phyloP scores from a whole-genome alignment of 2,329 filamentous ascomycete genomes.

The Xylaria multiplex region DNA sequence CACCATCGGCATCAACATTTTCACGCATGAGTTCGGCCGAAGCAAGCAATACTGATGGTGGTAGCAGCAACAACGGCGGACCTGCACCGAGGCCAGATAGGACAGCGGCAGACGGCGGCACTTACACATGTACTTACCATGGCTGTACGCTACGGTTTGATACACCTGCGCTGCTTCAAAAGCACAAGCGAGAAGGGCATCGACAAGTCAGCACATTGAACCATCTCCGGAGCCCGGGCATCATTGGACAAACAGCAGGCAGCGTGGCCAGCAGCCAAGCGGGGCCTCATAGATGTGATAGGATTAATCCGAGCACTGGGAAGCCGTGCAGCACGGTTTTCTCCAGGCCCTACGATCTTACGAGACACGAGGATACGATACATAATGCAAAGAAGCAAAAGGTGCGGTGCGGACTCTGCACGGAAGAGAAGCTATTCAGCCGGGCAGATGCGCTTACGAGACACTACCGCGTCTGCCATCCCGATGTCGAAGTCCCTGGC shows the following conservation, averaged over 20 bases:
- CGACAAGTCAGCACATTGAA: constrained; percentile 72
- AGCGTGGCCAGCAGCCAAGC: constrained; percentile 82
- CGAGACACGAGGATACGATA: constrained; percentile 95
- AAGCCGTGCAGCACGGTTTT: constrained; percentile 96
- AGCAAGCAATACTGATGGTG: constrained; percentile 50
- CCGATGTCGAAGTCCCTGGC: constrained; percentile 84
- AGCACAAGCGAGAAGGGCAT: constrained; percentile 95
- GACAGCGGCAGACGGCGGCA: constrained; percentile 80
- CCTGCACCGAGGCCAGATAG: constrained; percentile 65
- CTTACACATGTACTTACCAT: constrained; percentile 96
- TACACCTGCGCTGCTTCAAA: constrained; percentile 85
- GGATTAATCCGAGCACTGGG: constrained; percentile 92
- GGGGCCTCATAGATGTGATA: constrained; percentile 90
- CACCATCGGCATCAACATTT: constrained; percentile 54
- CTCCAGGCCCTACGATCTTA: constrained; percentile 94
- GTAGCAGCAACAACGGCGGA: constrained; percentile 48
- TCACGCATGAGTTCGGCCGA: constrained; percentile 57
- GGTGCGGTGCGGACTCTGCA: constrained; percentile 90
- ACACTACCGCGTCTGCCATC: constrained; percentile 94
- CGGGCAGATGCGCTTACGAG: constrained; percentile 92
- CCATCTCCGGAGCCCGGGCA: constrained; percentile 48
- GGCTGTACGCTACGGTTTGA: constrained; percentile 90
- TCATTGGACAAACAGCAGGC: constrained; percentile 59
- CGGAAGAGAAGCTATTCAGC: constrained; percentile 96
- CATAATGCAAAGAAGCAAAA: constrained; percentile 96